Evolutionary conservation across 805 yeast species (phyloP), one percentile per base, ranked within the genome.

Genomic region (Starmera pachycereana): DNA sequence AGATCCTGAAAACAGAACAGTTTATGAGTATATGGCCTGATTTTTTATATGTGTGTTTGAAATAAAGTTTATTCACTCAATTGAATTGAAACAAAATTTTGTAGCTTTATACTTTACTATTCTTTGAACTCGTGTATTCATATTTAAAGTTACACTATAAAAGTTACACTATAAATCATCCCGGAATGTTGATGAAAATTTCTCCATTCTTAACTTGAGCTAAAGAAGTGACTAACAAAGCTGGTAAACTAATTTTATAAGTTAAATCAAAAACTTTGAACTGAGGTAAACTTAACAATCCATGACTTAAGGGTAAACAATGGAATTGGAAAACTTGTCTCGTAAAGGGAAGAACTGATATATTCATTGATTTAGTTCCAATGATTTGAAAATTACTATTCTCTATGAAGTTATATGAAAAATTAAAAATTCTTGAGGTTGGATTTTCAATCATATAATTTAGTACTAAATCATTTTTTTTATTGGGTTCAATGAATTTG

Each of bases 361-460:
- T 11, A 13, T 47, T 51, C 19, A 36, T 18, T 4, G 46, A 44
- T 36, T 66, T 42, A 48, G 60, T 13, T 56, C 75, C 52, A 49
- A 65, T 43, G 46, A 65, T 33, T 56, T 63, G 53, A 58, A 71
- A 49, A 32, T 46, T 45, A 12, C 50, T 57, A 19, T 61, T 61
- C 34, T 66, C 62, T 2, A 65, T 44, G 4, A 77, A 56, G 11
- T 66, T 61, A 3, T 77, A 64, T 11, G 78, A 60, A 48, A 82
- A 86, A 10, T 76, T 75, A 46, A 86, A 76, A 3, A 80, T 70
- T 35, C 81, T 65, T 3, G 81, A 68, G 0, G 94, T 81, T 12
- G 94, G 88, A 51, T 85, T 85, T 52, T 85, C 95, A 37, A 85
- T 52, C 38, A 68, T 65, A 52, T 74, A 84, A 12, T 53, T 62